phyloP scores from a whole-genome alignment of 129 eudicot genomes.

The Erigeron canadensis region DNA sequence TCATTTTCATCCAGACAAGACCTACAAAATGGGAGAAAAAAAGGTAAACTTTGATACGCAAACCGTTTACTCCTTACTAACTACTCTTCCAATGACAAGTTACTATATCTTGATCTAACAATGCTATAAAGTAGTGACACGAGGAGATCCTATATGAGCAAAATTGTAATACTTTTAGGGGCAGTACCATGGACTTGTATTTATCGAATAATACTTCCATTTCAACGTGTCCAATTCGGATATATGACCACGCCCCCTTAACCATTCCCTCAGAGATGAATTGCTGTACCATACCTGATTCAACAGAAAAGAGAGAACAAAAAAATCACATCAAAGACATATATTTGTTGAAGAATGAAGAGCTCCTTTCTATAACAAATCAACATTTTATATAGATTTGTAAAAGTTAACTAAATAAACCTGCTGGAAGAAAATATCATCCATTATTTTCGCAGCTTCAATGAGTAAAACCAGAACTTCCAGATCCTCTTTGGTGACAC shows the following conservation, averaged over 20 bases:
- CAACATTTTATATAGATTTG: background rate
- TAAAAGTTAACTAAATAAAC: constrained; percentile 29
- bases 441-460: constrained; percentile 76
- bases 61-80: too few relatives aligned
- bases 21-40: constrained; percentile 43
- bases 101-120: background rate
- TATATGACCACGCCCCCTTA: constrained; percentile 46
- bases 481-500: constrained; percentile 66
- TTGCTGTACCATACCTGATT: constrained; percentile 86
- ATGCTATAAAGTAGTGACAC: background rate
- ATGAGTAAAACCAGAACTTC: constrained; percentile 65
- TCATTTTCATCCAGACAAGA: constrained; percentile 82
- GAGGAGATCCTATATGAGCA: constrained; percentile 10
- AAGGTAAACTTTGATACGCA: background rate
- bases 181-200: constrained; percentile 83
- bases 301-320: background rate
- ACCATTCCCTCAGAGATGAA: constrained; percentile 75
- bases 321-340: background rate
- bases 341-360: background rate
- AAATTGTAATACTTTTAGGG: background rate
- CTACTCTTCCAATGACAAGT: background rate
- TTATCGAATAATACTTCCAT: constrained; percentile 77
- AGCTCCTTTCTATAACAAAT: background rate
- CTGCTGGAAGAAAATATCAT: constrained; percentile 75
- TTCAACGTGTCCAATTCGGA: constrained; percentile 71